Evolutionary conservation across 2,329 filamentous ascomycete genomes (phyloP), one percentile per base, ranked within the genome.

Genomic region (Ophiocordyceps camponoti-leonardi): DNA sequence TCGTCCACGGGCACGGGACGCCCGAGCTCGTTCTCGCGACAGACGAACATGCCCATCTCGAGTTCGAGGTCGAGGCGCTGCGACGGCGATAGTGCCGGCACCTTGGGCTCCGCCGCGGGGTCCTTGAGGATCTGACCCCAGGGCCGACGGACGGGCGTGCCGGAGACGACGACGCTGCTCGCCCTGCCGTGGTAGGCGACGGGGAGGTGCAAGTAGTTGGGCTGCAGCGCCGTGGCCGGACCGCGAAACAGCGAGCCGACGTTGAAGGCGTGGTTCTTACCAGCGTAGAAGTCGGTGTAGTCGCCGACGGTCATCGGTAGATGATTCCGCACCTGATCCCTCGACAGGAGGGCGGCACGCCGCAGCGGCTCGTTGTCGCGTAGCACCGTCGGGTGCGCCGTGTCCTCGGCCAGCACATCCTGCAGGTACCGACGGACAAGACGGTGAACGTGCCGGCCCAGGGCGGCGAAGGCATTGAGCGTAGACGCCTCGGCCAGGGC

Each of bases 201-300:
- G 0, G 85, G 85, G 0, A 92, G 66, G 52, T 88, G 81, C 43
- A 74, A 82, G 60, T 90, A 92, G 58, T 90, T 90, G 14, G 83
- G 81, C 59, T 88, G 81, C 18, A 92, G 67, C 0, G 83, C 83
- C 52, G 86, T 84, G n/a, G 73, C 71, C 0, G 80, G 72, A 0
- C 82, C 83, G 30, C 85, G 76, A 63, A 90, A 86, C 22, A 88
- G 69, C 1, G 76, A 71, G 3, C 83, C 83, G 10, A 83, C 69
- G 52, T 64, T 65, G 65, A 77, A 83, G 5, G 85, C 85, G 61
- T 92, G 85, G 56, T 88, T 81, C 53, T 80, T 65, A 42, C 85
- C 83, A 11, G 81, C 85, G 56, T 85, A 92, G 64, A 92, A 92
- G 57, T 92, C 85, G 2, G 84, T 86, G 58, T 90, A 90, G 57